phyloP scores from a whole-genome alignment of 1,139 yeast species.

The Eremothecium gossypii region DNA sequence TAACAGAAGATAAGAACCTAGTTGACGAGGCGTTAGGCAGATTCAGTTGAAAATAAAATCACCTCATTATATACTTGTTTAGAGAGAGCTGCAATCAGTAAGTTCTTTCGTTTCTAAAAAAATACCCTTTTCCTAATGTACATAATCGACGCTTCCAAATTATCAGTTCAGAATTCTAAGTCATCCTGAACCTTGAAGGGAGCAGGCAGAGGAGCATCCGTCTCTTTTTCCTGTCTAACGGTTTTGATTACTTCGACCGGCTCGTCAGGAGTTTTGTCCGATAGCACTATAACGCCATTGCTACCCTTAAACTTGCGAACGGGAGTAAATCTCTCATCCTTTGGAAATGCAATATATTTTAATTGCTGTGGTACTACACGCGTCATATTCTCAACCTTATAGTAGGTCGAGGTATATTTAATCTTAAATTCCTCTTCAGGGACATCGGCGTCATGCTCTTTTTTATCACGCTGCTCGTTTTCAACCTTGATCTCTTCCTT shows the following conservation, averaged over 20 bases:
- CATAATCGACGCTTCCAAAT: neutral
- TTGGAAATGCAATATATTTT: conserved; percentile 67
- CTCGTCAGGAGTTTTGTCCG: conserved; percentile 61
- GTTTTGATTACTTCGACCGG: conserved; percentile 68
- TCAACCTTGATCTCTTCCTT: conserved; percentile 24
- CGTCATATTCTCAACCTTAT: conserved; percentile 65
- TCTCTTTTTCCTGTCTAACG: conserved; percentile 69
- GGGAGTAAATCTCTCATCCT: conserved; percentile 73
- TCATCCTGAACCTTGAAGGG: conserved; percentile 46
- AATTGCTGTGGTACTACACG: conserved; percentile 91
- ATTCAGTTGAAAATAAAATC: conserved; percentile 14
- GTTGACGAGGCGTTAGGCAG: conserved; percentile 30
- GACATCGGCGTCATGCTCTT: conserved; percentile 19
- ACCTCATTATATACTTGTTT: neutral
- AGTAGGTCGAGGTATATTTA: conserved; percentile 48
- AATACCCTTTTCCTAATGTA: neutral
- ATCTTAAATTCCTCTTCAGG: conserved; percentile 30
- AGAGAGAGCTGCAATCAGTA: neutral
- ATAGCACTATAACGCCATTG: conserved; percentile 73
- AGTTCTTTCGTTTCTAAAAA: neutral
- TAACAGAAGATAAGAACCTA: conserved; percentile 31
- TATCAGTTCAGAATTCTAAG: conserved; percentile 18
- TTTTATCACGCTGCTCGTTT: conserved; percentile 20
- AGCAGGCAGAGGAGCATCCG: conserved; percentile 86
- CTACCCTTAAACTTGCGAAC: conserved; percentile 71